Percentiles rank a stretch among this genome's conserved stretches.
These are phyloP conservation scores for Phaeolepiota aurea DNA, from an alignment of 768 basidiomycete genomes.

Conservation along the genomic window DNA sequence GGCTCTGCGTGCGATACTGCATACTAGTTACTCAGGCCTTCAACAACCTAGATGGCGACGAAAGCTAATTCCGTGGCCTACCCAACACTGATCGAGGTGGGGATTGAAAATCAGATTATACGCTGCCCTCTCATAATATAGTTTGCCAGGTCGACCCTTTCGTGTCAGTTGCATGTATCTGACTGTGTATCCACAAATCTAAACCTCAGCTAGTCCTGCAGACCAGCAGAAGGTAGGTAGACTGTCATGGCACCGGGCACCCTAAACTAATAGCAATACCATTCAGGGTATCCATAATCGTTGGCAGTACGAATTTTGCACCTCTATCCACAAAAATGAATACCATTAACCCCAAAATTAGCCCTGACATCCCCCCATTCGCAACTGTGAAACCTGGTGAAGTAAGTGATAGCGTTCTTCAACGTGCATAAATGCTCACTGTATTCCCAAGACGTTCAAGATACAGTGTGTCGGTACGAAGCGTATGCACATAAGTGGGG, in stretches of 20 bases:
- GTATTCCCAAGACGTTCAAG: constrained; percentile 69
- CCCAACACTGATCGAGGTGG: constrained; percentile 50
- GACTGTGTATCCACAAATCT: neutral
- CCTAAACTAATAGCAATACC: neutral
- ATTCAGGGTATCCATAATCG: constrained; percentile 58
- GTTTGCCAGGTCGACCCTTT: constrained; percentile 69
- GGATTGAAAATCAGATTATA: no score
- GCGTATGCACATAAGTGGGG: neutral
- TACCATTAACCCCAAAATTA: no score
- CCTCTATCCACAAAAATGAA: neutral
- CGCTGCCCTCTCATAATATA: no score
- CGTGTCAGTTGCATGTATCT: constrained; percentile 30
- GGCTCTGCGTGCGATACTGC: no score
- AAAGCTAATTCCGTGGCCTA: constrained; percentile 51
- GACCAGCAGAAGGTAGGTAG: constrained; percentile 52
- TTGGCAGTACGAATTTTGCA: constrained; percentile 50
- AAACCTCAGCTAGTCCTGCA: constrained; percentile 20
- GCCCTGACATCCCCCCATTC: constrained; percentile 57
- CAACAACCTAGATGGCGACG: constrained; percentile 42
- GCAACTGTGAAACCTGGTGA: constrained; percentile 57
- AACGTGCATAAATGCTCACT: no score
- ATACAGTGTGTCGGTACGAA: constrained; percentile 56
- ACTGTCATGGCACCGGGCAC: neutral
- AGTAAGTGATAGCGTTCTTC: constrained; percentile 16
- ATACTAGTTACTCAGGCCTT: no score